Evolutionary conservation across 495 filamentous ascomycete species (phyloP).

Genomic region (Elaphomyces granulatus): DNA sequence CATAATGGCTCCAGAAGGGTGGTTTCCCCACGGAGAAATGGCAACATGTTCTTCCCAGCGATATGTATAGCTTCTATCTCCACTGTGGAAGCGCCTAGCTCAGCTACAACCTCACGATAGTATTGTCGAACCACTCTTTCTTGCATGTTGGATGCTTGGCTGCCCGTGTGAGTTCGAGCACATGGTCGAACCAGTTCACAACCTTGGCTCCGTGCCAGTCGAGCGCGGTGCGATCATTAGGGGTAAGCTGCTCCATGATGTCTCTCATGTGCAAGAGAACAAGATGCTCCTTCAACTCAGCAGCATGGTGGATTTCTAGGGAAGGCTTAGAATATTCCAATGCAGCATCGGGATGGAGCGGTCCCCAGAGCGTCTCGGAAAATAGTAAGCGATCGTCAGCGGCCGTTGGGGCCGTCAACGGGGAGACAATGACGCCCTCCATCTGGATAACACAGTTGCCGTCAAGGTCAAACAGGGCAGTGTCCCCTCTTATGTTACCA

Average conservation of each 20-base stretch:
- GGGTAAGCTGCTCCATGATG: background rate
- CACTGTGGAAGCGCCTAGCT: conserved; percentile 25
- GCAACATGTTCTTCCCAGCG: too few relatives aligned
- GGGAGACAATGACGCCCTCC: background rate
- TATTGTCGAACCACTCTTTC: background rate
- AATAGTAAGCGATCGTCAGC: conserved; percentile 1
- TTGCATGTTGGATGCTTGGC: background rate
- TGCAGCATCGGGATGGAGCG: background rate
- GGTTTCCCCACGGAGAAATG: conserved; percentile 30
- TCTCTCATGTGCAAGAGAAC: background rate
- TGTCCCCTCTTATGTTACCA: too few relatives aligned
- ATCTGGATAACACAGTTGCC: background rate
- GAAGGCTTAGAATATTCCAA: too few relatives aligned
- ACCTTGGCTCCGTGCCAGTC: background rate
- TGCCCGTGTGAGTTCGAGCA: background rate
- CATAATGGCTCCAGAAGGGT: conserved; percentile 29
- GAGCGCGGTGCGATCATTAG: background rate
- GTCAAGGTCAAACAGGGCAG: conserved; percentile 24
- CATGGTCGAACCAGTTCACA: background rate
- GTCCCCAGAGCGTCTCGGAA: conserved; percentile 1
- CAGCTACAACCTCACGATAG: conserved; percentile 15
- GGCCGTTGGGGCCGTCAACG: background rate
- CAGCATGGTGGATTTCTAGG: too few relatives aligned
- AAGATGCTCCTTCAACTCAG: too few relatives aligned
- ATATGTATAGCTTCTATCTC: conserved; percentile 33